Evolutionary conservation across 2,329 filamentous ascomycete species (phyloP), one percentile per base, ranked within the genome.

Genomic region (Xylaria sp.): DNA sequence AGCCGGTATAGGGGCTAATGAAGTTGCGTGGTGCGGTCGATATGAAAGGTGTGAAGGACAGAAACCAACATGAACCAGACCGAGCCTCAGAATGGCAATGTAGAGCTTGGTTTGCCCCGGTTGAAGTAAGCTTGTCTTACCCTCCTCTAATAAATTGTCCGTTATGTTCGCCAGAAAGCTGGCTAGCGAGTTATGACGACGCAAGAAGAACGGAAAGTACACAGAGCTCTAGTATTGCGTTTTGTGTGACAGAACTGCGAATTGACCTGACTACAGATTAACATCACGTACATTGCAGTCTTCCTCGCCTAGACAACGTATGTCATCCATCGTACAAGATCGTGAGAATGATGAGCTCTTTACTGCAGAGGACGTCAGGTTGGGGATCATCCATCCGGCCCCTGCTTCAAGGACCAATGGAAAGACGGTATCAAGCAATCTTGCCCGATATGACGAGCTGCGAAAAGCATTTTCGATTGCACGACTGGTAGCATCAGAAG

Each of bases 261-360:
- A 44, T 42, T 42, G 53, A 28, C 64, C 59, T 59, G 63, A 63
- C 57, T 33, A 67, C 42, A 67, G 48, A 62, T 69, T 59, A 46
- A 54, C 54, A 68, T 51, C 59, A 63, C 66, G 46, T 67, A 70
- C 59, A 62, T 71, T 69, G 65, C 53, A 54, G 61, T 51, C 56
- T 65, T 68, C 31, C 49, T 67, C 53, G 56, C 64, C 63, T 51
- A 58, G 38, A 51, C 59, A 58, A 53, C 61, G 68, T 67, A 62
- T 69, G 67, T 67, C 69, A 73, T 72, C 66, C 66, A 68, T 69
- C 51, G 72, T 72, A 72, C 71, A 73, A 58, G 61, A 72, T 68
- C 70, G 67, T 73, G 71, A 60, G 59, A 59, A 74, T 58, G 67
- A 72, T 66, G 54, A 63, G 61, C 26, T 66, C 23, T 60, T 60